These are phyloP conservation scores for Colletotrichum sp. DNA, from an alignment of 2,329 filamentous ascomycete genomes.

Conservation along the genomic window DNA sequence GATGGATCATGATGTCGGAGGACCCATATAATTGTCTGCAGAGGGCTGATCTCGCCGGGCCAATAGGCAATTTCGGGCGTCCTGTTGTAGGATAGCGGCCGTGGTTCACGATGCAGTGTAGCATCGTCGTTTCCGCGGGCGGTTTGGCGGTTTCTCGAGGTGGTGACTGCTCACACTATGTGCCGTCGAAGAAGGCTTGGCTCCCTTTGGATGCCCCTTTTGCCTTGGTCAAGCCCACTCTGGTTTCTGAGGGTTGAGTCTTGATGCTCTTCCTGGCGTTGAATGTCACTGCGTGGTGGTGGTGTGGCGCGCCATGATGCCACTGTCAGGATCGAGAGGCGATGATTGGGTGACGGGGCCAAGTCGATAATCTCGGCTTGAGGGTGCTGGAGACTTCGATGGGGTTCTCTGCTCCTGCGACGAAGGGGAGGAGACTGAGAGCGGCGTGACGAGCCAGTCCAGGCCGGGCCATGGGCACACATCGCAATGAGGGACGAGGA, in stretches of 20 bases:
- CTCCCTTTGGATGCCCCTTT: neutral
- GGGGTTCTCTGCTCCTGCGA: neutral
- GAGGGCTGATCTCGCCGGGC: conserved; percentile 19
- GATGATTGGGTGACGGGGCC: neutral
- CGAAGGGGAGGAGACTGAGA: neutral
- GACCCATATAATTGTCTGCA: conserved; percentile 14
- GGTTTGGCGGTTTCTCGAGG: neutral
- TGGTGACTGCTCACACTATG: neutral
- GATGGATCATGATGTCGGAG: conserved; percentile 17
- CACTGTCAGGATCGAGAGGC: neutral
- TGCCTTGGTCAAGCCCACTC: neutral
- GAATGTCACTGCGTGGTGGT: neutral
- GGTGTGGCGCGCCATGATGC: conserved; percentile 10
- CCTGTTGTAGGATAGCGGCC: conserved; percentile 13
- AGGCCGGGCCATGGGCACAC: neutral
- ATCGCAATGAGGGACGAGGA: neutral
- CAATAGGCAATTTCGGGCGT: conserved; percentile 22
- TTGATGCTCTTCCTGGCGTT: neutral
- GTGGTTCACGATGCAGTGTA: conserved; percentile 17
- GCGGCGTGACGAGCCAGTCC: neutral
- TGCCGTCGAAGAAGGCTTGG: neutral
- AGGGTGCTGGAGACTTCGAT: neutral
- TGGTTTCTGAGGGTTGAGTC: neutral
- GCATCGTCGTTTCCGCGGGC: neutral
- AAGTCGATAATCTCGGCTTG: conserved; percentile 3